Conservation (phyloP, 2,329 filamentous ascomycete species). For the Penicillium concentricum region DNA sequence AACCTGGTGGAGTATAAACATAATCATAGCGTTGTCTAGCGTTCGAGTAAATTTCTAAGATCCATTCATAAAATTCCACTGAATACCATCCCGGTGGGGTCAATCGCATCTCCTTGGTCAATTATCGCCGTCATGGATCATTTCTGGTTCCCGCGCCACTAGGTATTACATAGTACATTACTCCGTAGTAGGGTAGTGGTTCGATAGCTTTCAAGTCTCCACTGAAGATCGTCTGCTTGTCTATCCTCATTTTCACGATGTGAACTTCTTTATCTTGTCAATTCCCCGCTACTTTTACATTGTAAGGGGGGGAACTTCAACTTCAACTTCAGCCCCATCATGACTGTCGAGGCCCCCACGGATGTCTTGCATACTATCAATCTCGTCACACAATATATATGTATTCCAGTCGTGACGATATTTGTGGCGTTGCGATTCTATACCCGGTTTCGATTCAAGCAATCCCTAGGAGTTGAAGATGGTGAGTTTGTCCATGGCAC, state of each 20-base stretch:
- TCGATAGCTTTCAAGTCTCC: slow-evolving; percentile 3
- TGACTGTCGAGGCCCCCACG: slow-evolving; percentile 23
- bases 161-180: neutral
- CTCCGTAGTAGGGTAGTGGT: neutral
- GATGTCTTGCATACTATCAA: slow-evolving; percentile 34
- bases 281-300: neutral
- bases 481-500: slow-evolving; percentile 22
- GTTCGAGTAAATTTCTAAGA: too few species aligned
- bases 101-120: neutral
- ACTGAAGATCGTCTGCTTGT: neutral
- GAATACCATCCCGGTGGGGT: too few species aligned
- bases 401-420: slow-evolving; percentile 33
- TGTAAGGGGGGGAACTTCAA: neutral
- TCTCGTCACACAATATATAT: slow-evolving; percentile 37
- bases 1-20: slow-evolving; percentile 4
- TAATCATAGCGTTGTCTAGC: neutral
- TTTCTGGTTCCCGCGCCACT: neutral
- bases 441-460: slow-evolving; percentile 32
- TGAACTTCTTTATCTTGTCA: neutral
- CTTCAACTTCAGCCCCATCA: slow-evolving; percentile 9
- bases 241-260: slow-evolving; percentile 5
- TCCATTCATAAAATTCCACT: too few species aligned
- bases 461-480: slow-evolving; percentile 35
- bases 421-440: slow-evolving; percentile 34
- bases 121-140: neutral